These are phyloP conservation scores for Ceratocystis alfenasii DNA, from an alignment of 2,329 filamentous ascomycete species.

Conservation along the genomic window DNA sequence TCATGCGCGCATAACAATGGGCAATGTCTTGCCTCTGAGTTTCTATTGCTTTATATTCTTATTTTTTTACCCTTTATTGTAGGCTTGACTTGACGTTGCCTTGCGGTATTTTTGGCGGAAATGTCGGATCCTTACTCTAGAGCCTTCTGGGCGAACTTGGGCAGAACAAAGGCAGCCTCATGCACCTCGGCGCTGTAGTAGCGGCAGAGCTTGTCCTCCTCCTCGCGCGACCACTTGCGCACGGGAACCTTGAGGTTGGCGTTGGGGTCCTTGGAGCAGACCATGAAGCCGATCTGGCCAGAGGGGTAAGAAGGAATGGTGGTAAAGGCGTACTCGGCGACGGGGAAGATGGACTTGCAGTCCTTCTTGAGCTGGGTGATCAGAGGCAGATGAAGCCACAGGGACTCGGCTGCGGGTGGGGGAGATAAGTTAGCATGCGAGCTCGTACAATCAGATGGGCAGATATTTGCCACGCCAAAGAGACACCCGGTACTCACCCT, in stretches of 20 bases:
- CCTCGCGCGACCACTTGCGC: slow-evolving; percentile 67
- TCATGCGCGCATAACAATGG: not conserved
- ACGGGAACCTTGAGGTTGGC: slow-evolving; percentile 76
- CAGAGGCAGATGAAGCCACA: slow-evolving; percentile 92
- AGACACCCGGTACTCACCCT: slow-evolving; percentile 73
- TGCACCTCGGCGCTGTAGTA: slow-evolving; percentile 99
- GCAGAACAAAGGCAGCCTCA: slow-evolving; percentile 84
- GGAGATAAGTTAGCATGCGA: slow-evolving; percentile 7
- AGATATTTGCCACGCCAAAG: not conserved
- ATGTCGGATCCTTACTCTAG: slow-evolving; percentile 38
- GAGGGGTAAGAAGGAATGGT: slow-evolving; percentile 98
- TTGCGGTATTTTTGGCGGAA: not conserved
- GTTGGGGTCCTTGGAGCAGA: slow-evolving; percentile 88
- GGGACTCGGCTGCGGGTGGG: slow-evolving; percentile 70
- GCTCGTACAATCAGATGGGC: not conserved
- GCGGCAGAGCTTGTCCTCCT: slow-evolving; percentile 83
- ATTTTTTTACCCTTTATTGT: not conserved
- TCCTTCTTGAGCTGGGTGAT: slow-evolving; percentile 94
- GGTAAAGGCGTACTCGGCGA: slow-evolving; percentile 96
- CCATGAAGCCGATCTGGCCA: slow-evolving; percentile 99
- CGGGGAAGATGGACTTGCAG: slow-evolving; percentile 93
- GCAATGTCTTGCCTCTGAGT: not conserved
- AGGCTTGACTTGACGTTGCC: not conserved
- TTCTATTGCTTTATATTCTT: slow-evolving; percentile 10
- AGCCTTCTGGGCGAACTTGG: slow-evolving; percentile 80